Base-by-base conservation (phyloP, 257 asterid species). In the Solanum lycopersicoides region DNA sequence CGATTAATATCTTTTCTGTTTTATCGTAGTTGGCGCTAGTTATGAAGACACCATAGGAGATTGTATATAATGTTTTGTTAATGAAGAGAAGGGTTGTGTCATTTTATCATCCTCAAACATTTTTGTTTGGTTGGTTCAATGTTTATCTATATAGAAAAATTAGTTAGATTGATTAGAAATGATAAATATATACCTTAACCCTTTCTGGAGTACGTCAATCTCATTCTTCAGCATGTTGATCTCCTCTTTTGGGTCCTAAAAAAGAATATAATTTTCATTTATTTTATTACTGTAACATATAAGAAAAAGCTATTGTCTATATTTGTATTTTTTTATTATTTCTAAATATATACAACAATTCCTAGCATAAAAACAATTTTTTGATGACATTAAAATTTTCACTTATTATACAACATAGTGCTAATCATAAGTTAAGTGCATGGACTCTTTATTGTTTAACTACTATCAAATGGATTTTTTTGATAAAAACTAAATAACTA, bases 201-300 rank as follows among this genome's bases (percentile, higher is more conserved):
- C 97, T 88, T 93, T 95, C 89, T 94, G 98, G 85, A 96, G 98
- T 50, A 92, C 92, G 74, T 92, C 98, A 90, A 95, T 92, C 93
- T 96, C 99, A 88, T 92, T 91, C 95, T 93, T 96, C 90, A 96
- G 93, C 95, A 93, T 91, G 85, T 88, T 88, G 56, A 95, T 89
- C 94, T 96, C 98, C 76, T 92, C 95, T 86, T 92, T 93, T 76
- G 95, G 93, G 72, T 94, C 97, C 99, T 96, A 89, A 42, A 47
- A 89, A 41, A 47, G 41, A 30, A 30, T 6, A 30, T 10, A 47
- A 7, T 10, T 12, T 20, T 14, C 23, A 16, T 80, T 80, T 68
- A 80, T 47, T 80, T 80, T 68, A 80, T 47, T 41, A 41, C 12
- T 32, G 77, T 30, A 47, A 75, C 59, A 75, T 41, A 41, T 7